Evolutionary conservation across 2,329 filamentous ascomycete genomes (phyloP).

Genomic region (Geosmithia morbida): DNA sequence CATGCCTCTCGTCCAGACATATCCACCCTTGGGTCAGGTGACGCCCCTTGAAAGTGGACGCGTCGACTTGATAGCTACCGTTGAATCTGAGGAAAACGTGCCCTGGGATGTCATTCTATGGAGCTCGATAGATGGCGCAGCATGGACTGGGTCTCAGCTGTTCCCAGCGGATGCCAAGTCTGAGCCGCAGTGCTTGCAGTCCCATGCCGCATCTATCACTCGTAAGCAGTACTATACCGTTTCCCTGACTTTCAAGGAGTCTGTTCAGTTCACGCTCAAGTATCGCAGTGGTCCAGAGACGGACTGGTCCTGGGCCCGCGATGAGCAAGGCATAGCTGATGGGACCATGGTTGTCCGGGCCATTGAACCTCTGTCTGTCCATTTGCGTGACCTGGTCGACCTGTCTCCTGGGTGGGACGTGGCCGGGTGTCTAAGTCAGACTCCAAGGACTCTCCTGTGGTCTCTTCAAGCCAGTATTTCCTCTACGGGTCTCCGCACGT

Average conservation of each 20-base stretch:
- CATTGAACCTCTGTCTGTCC: conserved; percentile 14
- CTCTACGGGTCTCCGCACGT: conserved; percentile 8
- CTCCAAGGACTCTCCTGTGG: conserved; percentile 57
- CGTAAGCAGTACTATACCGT: conserved; percentile 11
- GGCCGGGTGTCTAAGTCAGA: conserved; percentile 44
- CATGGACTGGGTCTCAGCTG: conserved; percentile 38
- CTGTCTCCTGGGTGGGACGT: conserved; percentile 42
- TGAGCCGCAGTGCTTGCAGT: conserved; percentile 32
- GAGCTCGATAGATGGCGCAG: conserved; percentile 44
- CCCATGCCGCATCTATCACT: conserved; percentile 33
- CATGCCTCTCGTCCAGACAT: conserved; percentile 21
- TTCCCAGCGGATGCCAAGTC: conserved; percentile 8
- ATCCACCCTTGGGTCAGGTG: conserved; percentile 63
- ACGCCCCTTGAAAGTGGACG: conserved; percentile 38
- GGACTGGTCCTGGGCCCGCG: conserved; percentile 57
- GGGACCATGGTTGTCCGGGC: conserved; percentile 32
- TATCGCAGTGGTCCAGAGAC: conserved; percentile 39
- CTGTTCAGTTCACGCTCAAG: conserved; percentile 55
- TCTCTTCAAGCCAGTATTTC: conserved; percentile 43
- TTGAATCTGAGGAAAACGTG: conserved; percentile 36
- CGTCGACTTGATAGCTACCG: conserved; percentile 50
- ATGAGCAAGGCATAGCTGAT: conserved; percentile 48
- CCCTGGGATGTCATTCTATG: conserved; percentile 64
- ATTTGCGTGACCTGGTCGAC: conserved; percentile 40
- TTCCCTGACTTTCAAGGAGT: conserved; percentile 29